Base-by-base conservation (phyloP, 2,329 filamentous ascomycete species). In the Epichloe coenophiala region DNA sequence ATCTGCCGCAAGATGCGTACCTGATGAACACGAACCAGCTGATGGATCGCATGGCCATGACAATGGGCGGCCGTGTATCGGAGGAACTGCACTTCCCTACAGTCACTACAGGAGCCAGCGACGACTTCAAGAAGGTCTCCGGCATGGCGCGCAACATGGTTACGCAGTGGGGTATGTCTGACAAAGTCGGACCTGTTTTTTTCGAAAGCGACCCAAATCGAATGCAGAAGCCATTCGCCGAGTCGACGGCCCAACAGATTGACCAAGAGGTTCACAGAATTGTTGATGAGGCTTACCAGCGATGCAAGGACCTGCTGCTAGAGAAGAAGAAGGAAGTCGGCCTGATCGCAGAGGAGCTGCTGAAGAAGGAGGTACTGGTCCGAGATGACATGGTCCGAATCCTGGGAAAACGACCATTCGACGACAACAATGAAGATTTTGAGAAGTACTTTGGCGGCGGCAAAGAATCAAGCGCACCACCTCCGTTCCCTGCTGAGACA, bases 21-120 rank as follows among this genome's bases (percentile, higher is more conserved):
- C 78, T 98, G 56, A 93, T 98, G 90, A 95, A 85, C 63, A 84
- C 88, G 56, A 84, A 90, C 65, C 93, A 98, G 70, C 76, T 98
- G 41, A 95, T 97, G 88, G 93, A 98, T 67, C 89, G 93, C 59
- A 98, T 98, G 93, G 93, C 93, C 56, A 98, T 98, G 93, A 96
- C 91, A 2, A 83, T 98, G 50, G 93, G 90, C 59, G 93, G 93
- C 2, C 88, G 93, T 57, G 86, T 98, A 23, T 93, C 86, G 19
- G 93, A 98, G 70, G 93, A 98, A 68, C 72, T 98, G 7, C 91
- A 98, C 71, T 98, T 98, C 69, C 84, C 93, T 36, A 95, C 89
- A 0, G 93, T 98, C 19, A 98, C 93, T 2, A 93, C 87, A 45
- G 93, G 93, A 51, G 93, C 91, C 19, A 90, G 84, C 49, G 93